Base-by-base conservation (phyloP, 108 stramenopile species). In the Skeletonema potamos region DNA sequence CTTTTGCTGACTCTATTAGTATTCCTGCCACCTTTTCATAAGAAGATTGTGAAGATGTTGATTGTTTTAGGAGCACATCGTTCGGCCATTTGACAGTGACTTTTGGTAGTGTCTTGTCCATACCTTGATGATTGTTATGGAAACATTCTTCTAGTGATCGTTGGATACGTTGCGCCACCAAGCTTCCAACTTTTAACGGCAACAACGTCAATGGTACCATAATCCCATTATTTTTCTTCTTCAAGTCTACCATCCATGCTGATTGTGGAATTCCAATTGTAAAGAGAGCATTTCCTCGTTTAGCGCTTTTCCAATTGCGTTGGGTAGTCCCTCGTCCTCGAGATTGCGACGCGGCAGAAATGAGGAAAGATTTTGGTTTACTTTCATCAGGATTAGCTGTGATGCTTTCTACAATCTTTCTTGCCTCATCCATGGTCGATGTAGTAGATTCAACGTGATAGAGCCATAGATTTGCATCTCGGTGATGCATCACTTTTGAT, bases 1-100 rank as follows among this genome's bases (percentile, higher is more conserved):
- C 83, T 22, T 76, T 71, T 20, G 73, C 58, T n/a, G 80, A 74
- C 57, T 81, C 80, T 27, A 81, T 74, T 4, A 81, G 70, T 64
- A 74, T 74, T 7, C 80, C 80, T 0, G 80, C 80, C 6, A 81
- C 55, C 66, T 81, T 81, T 51, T 79, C 70, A 64, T 84, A 65
- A 4, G 72, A 82, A 22, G 73, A 93, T 92, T 57, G 93, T 61
- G 26, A 80, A 62, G n/a, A 90, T 91, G 29, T 86, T 74, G 59
- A 87, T 79, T 63, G 87, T 91, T 27, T 27, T 17, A 96, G 74
- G 13, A 97, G 76, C 10, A 97, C 96, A 79, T 96, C 96, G 80
- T 97, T 97, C 15, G 96, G 96, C 96, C 96, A 97, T 71, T 97
- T 97, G 46, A 96, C 82, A 7, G 89, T 85, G 6, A 91, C 87